Evolutionary conservation across 352 stramenopile genomes (phyloP), one percentile per base, ranked within the genome.

Genomic region (Phytophthora nicotianae): DNA sequence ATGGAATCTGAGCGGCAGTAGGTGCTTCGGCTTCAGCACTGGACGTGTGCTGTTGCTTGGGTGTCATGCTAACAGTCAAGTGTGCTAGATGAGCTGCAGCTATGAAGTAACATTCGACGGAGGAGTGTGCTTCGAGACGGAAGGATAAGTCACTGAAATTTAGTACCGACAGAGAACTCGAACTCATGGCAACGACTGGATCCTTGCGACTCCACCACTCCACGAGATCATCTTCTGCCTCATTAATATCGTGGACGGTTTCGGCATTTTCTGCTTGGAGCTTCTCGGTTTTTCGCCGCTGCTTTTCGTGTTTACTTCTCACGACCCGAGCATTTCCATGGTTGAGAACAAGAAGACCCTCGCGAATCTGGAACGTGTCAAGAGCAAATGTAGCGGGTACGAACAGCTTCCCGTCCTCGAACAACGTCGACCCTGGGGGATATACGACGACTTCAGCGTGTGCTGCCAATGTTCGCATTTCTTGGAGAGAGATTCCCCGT

Each of bases 61-160:
- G 38, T 41, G 26, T 6, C 13, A 23, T 27, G 19, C 40, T 51
- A 49, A 35, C 29, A 27, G 21, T 29, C 21, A 69, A 45, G 64
- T 70, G 48, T 43, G 49, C 54, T 47, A 86, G 41, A 68, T 82
- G 65, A 2, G 4, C 43, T 0, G 53, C 47, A 20, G 86, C 79
- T 14, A 90, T 61, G 54, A 78, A 88, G 50, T 82, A 89, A 23
- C 81, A 90, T 43, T 87, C 77, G 13, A 85, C 77, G 8, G 60
- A 65, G 10, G 72, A 77, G 2, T 67, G 53, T 9, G 81, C 81
- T 57, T 80, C 56, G 11, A 77, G 51, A 1, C 55, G 69, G 41
- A 62, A 61, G n/a, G 42, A 60, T 20, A 50, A 23, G 24, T 53
- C 51, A 9, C 47, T 49, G 4, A 74, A 74, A 20, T 5, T 35